Percentiles rank a stretch among this genome's conserved stretches.
phyloP scores from a whole-genome alignment of 2,329 filamentous ascomycete genomes.

The Paracoccidioides brasiliensis region DNA sequence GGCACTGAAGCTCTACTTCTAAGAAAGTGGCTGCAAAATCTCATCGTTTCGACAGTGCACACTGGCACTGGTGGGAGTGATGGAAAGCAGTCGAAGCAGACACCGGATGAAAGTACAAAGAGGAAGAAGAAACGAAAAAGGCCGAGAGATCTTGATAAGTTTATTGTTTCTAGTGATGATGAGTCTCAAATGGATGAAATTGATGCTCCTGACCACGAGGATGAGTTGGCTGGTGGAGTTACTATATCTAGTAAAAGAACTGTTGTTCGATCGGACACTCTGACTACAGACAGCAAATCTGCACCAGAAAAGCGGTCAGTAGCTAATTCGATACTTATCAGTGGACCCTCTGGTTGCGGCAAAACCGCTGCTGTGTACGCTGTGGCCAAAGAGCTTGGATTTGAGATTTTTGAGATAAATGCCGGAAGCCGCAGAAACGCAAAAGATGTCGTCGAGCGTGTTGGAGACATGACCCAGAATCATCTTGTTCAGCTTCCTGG shows the following conservation, averaged over 20 bases:
- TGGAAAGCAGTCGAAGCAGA: constrained; percentile 14
- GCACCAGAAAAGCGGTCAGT: constrained; percentile 39
- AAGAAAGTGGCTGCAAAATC: constrained; percentile 64
- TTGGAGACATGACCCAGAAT: constrained; percentile 94
- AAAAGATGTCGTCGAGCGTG: constrained; percentile 77
- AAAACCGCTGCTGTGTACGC: constrained; percentile 91
- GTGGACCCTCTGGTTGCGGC: constrained; percentile 77
- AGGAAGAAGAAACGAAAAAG: constrained; percentile 52
- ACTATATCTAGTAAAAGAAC: constrained; percentile 27
- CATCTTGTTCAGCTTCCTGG: constrained; percentile 59
- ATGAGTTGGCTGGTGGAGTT: constrained; percentile 29
- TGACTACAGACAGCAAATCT: constrained; percentile 23
- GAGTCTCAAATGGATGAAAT: constrained; percentile 55
- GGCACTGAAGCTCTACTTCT: constrained; percentile 58
- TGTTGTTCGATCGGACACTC: constrained; percentile 29
- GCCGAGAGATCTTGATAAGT: constrained; percentile 60
- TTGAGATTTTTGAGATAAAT: constrained; percentile 93
- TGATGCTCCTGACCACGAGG: constrained; percentile 42
- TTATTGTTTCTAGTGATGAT: constrained; percentile 67
- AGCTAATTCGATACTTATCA: constrained; percentile 67
- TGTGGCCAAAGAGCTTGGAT: constrained; percentile 78
- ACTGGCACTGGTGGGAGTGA: constrained; percentile 36
- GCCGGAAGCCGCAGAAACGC: constrained; percentile 69
- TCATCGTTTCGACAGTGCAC: constrained; percentile 66
- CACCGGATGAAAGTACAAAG: constrained; percentile 16